phyloP scores from a whole-genome alignment of 2,329 filamentous ascomycete species.

The Aspergillus nomiae region DNA sequence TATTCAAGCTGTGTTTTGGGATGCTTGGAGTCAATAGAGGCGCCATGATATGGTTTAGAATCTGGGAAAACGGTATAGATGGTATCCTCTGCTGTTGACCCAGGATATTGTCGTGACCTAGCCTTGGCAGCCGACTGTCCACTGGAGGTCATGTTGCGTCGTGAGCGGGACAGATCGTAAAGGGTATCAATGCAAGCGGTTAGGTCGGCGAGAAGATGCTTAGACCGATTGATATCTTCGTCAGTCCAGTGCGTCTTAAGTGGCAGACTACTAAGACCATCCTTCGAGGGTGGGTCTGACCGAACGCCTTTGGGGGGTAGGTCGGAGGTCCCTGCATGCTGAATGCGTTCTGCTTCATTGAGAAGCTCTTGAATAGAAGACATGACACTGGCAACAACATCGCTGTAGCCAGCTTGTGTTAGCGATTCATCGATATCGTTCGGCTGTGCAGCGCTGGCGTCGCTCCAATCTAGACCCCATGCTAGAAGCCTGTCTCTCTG shows the following conservation, averaged over 20 bases:
- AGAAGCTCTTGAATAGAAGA: conserved; percentile 65
- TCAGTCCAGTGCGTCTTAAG: conserved; percentile 50
- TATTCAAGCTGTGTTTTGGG: conserved; percentile 26
- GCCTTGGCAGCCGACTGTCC: conserved; percentile 26
- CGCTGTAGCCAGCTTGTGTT: conserved; percentile 63
- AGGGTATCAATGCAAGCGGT: conserved; percentile 66
- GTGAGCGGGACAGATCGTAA: conserved; percentile 63
- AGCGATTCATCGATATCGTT: conserved; percentile 65
- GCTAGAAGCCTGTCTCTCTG: conserved; percentile 65
- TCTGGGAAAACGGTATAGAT: conserved; percentile 26
- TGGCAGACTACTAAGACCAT: conserved; percentile 33
- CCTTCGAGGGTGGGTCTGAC: conserved; percentile 32
- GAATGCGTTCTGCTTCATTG: conserved; percentile 62
- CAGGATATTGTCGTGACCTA: conserved; percentile 27
- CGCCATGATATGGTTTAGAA: conserved; percentile 34
- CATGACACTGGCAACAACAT: conserved; percentile 66
- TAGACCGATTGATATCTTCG: conserved; percentile 57
- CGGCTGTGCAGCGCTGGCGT: conserved; percentile 57
- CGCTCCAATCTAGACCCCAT: conserved; percentile 68
- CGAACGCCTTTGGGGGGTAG: conserved; percentile 39
- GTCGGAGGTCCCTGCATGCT: conserved; percentile 47
- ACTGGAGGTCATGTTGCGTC: conserved; percentile 45
- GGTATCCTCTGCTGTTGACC: conserved; percentile 26
- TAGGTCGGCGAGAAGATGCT: conserved; percentile 61
- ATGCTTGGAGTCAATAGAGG: conserved; percentile 42